Conservation (phyloP, 805 yeast genomes). For the Millerago galiae region DNA sequence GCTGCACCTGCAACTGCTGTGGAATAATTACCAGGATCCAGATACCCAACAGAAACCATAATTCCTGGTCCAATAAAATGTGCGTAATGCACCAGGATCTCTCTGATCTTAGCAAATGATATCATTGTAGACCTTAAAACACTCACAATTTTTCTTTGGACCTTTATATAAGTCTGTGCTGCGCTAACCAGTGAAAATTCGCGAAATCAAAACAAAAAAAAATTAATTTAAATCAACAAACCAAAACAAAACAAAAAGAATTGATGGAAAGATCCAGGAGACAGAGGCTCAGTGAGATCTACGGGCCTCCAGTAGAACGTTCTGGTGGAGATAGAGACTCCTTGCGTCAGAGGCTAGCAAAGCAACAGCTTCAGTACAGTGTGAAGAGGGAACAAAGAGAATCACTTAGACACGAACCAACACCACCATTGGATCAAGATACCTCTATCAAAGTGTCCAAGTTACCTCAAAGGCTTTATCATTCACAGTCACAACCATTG, state of each 20-base stretch:
- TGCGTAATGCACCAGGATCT: constrained; percentile 35
- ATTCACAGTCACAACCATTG: constrained; percentile 27
- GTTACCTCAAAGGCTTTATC: constrained; percentile 6
- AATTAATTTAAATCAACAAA: background rate
- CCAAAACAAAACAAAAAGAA: background rate
- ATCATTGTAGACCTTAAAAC: background rate
- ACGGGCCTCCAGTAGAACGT: constrained; percentile 15
- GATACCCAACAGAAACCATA: constrained; percentile 72
- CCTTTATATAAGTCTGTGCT: too few relatives aligned
- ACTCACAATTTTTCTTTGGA: too few relatives aligned
- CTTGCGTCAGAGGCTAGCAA: constrained; percentile 13
- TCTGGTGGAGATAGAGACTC: constrained; percentile 1
- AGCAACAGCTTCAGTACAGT: constrained; percentile 11
- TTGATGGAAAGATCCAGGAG: constrained; percentile 26
- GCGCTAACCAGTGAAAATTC: background rate
- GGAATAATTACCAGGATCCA: constrained; percentile 84
- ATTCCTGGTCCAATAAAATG: constrained; percentile 75
- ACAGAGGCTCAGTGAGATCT: constrained; percentile 23
- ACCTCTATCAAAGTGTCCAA: constrained; percentile 3
- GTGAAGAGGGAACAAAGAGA: constrained; percentile 1
- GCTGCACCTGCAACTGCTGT: constrained; percentile 81
- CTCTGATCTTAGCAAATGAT: background rate
- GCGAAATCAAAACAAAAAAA: background rate
- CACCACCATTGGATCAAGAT: constrained; percentile 1
- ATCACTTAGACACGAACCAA: background rate